Conservation (phyloP, 2,329 filamentous ascomycete genomes). For the Talaromyces sp. region DNA sequence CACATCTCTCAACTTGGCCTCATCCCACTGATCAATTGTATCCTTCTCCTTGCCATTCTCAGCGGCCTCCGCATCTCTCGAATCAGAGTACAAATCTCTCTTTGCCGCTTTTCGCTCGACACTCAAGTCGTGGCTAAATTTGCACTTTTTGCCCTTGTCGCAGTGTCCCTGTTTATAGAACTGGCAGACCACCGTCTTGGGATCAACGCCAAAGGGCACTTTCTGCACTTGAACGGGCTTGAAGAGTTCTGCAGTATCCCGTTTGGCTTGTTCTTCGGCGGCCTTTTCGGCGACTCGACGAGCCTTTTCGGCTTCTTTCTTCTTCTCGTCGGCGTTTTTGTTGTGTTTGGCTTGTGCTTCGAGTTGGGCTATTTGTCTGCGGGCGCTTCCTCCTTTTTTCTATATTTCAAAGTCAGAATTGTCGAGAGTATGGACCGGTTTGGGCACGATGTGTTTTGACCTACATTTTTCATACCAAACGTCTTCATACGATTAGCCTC, state of each 20-base stretch:
- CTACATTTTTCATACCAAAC: slow-evolving; percentile 96
- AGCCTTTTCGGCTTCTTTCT: slow-evolving; percentile 62
- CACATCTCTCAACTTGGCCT: slow-evolving; percentile 87
- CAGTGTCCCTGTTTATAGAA: slow-evolving; percentile 98
- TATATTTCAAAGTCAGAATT: slow-evolving; percentile 24
- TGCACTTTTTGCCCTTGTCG: slow-evolving; percentile 97
- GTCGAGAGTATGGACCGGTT: not conserved
- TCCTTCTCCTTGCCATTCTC: slow-evolving; percentile 61
- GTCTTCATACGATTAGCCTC: slow-evolving; percentile 49
- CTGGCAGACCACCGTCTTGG: slow-evolving; percentile 93
- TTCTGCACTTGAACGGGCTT: slow-evolving; percentile 96
- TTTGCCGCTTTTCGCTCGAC: slow-evolving; percentile 91
- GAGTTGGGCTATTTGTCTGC: slow-evolving; percentile 86
- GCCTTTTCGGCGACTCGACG: slow-evolving; percentile 81
- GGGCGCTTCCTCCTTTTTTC: slow-evolving; percentile 89
- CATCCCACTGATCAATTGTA: slow-evolving; percentile 95
- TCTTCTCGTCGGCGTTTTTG: slow-evolving; percentile 83
- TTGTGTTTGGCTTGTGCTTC: slow-evolving; percentile 67
- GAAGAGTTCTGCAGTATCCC: slow-evolving; percentile 76
- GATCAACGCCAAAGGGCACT: slow-evolving; percentile 94
- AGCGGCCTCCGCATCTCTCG: slow-evolving; percentile 56
- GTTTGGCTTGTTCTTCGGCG: slow-evolving; percentile 79
- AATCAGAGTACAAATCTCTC: slow-evolving; percentile 85
- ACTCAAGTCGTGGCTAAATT: slow-evolving; percentile 88
- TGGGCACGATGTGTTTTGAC: slow-evolving; percentile 22